Base-by-base conservation (phyloP, 2,329 filamentous ascomycete genomes). In the Ascochyta viciae-villosae region DNA sequence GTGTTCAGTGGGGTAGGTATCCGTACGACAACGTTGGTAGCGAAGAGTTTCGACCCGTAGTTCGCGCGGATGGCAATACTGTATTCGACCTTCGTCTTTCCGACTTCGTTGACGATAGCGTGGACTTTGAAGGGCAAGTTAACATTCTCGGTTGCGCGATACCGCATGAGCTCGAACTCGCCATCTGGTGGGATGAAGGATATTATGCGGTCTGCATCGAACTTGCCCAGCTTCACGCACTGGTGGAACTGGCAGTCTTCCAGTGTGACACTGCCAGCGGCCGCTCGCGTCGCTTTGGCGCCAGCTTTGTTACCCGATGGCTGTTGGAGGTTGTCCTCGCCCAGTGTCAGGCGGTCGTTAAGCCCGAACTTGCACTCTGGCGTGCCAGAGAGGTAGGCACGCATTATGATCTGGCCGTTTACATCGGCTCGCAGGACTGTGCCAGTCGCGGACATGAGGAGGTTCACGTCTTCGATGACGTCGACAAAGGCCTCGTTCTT, bases 401-500 rank as follows among this genome's bases (percentile, higher is more conserved):
- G 92, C 95, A 99, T 99, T 70, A 99, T 87, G 70, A 99, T 99
- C 74, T 98, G 93, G 47, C 95, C 95, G 47, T 92, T 96, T 49
- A 99, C 95, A 71, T 99, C 95, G 61, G 95, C 95, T 63, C 95
- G 90, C 12, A 99, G 85, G 26, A 99, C 92, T 22, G 93, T 94
- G 27, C 95, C 95, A 0, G 92, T 95, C 6, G 95, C 95, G n/a
- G 94, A 98, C 90, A 99, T 97, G 72, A 99, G 88, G 56, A 99
- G 85, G 77, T 99, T 99, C 70, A 99, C 94, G 73, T 99, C 95
- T 78, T 99, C 95, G 71, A 99, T 99, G 16, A 99, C 95, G 77
- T 99, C 95, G 66, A 99, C 95, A 72, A 99, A 99, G 29, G 95
- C 95, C 78, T 99, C 95, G 80, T 99, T 99, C 81, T 99, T 99